Conservation (phyloP, 805 yeast species). For the Yamadazyma phyllophila region DNA sequence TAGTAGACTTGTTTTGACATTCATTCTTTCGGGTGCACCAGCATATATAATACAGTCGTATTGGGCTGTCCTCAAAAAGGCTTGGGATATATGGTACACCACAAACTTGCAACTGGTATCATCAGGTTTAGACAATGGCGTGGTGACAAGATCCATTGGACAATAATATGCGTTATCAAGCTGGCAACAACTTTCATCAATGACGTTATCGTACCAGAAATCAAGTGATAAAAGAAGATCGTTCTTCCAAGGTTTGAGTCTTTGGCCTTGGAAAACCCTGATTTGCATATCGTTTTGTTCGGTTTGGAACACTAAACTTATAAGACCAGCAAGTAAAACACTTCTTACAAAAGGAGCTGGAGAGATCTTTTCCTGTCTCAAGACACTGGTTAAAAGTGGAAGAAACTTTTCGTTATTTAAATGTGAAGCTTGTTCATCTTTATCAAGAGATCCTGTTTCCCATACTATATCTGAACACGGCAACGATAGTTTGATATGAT, state of each 20-base stretch:
- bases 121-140: slow-evolving; percentile 9
- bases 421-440: background rate
- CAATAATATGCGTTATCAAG: slow-evolving; percentile 14
- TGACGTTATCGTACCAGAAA: slow-evolving; percentile 19
- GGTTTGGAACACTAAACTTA: slow-evolving; percentile 16
- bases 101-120: slow-evolving; percentile 21
- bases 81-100: slow-evolving; percentile 23
- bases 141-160: slow-evolving; percentile 3
- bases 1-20: slow-evolving; percentile 33
- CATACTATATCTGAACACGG: slow-evolving; percentile 23
- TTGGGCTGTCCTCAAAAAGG: slow-evolving; percentile 20
- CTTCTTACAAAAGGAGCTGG: slow-evolving; percentile 16
- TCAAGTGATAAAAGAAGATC: slow-evolving; percentile 20
- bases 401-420: slow-evolving; percentile 19
- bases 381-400: slow-evolving; percentile 16
- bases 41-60: slow-evolving; percentile 26
- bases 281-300: slow-evolving; percentile 18
- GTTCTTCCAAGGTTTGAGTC: slow-evolving; percentile 19
- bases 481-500: slow-evolving; percentile 22
- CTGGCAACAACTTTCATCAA: slow-evolving; percentile 19
- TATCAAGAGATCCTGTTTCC: slow-evolving; percentile 14
- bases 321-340: slow-evolving; percentile 15
- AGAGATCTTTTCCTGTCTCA: slow-evolving; percentile 17
- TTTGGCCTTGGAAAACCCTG: slow-evolving; percentile 16
- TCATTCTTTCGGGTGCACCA: slow-evolving; percentile 31